Evolutionary conservation across 257 asterid species (phyloP).

Genomic region (Fraxinus americana): DNA sequence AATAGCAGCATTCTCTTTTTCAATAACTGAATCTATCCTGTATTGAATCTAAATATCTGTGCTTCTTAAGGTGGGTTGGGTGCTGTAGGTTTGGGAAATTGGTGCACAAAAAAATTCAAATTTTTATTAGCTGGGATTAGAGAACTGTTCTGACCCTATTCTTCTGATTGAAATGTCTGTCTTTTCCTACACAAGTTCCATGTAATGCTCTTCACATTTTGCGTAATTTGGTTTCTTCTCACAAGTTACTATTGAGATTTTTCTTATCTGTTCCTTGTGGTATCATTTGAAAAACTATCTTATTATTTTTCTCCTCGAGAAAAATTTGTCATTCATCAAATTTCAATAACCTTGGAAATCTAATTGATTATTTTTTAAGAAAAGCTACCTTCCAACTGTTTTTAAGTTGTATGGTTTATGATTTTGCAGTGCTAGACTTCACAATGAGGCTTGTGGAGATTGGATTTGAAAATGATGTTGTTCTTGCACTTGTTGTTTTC

Average conservation of each 20-base stretch:
- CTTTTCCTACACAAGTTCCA: not conserved
- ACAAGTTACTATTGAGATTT: constrained; percentile 14
- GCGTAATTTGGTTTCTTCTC: not conserved
- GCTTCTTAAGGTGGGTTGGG: constrained; percentile 7
- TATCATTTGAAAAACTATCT: constrained; percentile 4
- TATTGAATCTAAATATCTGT: constrained; percentile 18
- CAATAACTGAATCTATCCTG: not conserved
- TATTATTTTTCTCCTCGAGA: constrained; percentile 1
- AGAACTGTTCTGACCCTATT: constrained; percentile 6
- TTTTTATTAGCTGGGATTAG: not conserved
- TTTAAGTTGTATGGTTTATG: constrained; percentile 8
- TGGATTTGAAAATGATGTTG: constrained; percentile 72
- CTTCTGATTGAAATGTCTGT: not conserved
- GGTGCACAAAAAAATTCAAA: not conserved
- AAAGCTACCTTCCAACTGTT: constrained; percentile 20
- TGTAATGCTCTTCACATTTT: not conserved
- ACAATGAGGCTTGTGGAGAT: constrained; percentile 77
- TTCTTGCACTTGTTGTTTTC: constrained; percentile 76
- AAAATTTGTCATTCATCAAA: not conserved
- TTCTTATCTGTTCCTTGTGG: constrained; percentile 15
- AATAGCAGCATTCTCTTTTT: not conserved
- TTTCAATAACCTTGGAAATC: constrained; percentile 9
- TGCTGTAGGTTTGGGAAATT: constrained; percentile 6
- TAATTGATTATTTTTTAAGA: constrained; percentile 14
- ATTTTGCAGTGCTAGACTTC: constrained; percentile 79